Percentiles rank a stretch among this genome's conserved stretches.
Conservation (phyloP, 805 yeast genomes). For the Nakazawaea peltata region DNA sequence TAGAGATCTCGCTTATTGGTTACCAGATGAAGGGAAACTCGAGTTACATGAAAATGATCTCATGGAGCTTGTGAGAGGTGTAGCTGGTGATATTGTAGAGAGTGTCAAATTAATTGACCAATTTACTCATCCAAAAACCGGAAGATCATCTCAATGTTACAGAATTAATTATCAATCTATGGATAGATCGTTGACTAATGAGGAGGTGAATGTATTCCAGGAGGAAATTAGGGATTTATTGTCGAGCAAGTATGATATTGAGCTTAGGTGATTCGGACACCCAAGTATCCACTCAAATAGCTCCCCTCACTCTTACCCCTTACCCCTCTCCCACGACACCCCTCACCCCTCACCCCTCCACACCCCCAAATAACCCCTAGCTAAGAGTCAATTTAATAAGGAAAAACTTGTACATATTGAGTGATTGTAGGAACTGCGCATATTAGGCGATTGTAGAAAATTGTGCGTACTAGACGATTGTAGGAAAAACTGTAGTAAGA, state of each 20-base stretch:
- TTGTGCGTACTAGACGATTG: too few relatives aligned
- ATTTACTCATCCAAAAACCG: constrained; percentile 79
- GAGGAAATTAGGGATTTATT: constrained; percentile 54
- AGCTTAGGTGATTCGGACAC: constrained; percentile 22
- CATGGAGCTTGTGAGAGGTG: constrained; percentile 83
- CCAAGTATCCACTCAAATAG: too few relatives aligned
- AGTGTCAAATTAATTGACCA: constrained; percentile 75
- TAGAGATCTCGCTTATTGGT: constrained; percentile 92
- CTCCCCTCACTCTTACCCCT: too few relatives aligned
- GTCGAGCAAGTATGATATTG: constrained; percentile 42
- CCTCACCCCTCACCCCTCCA: too few relatives aligned
- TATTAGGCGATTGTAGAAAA: too few relatives aligned
- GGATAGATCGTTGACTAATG: constrained; percentile 86
- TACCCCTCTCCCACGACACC: too few relatives aligned
- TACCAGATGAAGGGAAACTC: constrained; percentile 33
- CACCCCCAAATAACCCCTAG: too few relatives aligned
- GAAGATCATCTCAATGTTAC: constrained; percentile 73
- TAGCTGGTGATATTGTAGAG: constrained; percentile 85
- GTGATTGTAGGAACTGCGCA: too few relatives aligned
- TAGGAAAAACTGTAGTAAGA: too few relatives aligned
- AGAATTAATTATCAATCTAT: constrained; percentile 89
- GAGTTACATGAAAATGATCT: constrained; percentile 77
- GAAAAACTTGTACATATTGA: too few relatives aligned
- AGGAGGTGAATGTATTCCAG: constrained; percentile 74
- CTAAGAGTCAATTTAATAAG: too few relatives aligned